Percentiles rank a stretch among this genome's conserved stretches.
Evolutionary conservation across 208 protist species (phyloP).

Genomic region (Trypanosoma mega): DNA sequence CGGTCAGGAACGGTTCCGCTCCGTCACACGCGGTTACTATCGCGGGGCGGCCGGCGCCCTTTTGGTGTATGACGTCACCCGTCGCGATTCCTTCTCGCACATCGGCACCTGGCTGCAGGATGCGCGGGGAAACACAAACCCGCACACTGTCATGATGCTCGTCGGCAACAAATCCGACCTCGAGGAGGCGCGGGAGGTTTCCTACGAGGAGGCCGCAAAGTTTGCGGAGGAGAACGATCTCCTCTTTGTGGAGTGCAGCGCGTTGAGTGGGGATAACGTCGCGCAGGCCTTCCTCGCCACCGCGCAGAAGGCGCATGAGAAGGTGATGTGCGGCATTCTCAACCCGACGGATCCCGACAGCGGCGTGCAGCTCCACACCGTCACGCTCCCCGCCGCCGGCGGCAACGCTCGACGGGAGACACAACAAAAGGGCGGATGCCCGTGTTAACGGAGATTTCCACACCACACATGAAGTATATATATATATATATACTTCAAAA

Average conservation of each 20-base stretch:
- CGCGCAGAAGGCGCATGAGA: slow-evolving; percentile 92
- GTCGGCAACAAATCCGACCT: slow-evolving; percentile 97
- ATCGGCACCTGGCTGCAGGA: slow-evolving; percentile 95
- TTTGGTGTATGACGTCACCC: slow-evolving; percentile 96
- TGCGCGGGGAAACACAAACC: slow-evolving; percentile 87
- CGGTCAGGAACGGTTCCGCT: slow-evolving; percentile 88
- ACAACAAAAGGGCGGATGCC: slow-evolving; percentile 5
- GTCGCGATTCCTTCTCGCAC: slow-evolving; percentile 81
- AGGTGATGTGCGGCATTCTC: slow-evolving; percentile 91
- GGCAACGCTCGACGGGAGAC: slow-evolving; percentile 6
- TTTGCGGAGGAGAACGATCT: slow-evolving; percentile 96
- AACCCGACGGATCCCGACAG: slow-evolving; percentile 78
- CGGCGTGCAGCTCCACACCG: slow-evolving; percentile 75
- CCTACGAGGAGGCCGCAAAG: slow-evolving; percentile 93
- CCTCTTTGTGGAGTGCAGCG: slow-evolving; percentile 94
- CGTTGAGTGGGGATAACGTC: slow-evolving; percentile 92
- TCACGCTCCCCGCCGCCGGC: slow-evolving; percentile 32
- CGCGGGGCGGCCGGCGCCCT: slow-evolving; percentile 94
- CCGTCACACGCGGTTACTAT: slow-evolving; percentile 96
- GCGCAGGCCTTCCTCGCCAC: slow-evolving; percentile 93
- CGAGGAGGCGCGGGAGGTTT: slow-evolving; percentile 94
- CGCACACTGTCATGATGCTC: slow-evolving; percentile 85
- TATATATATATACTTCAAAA: slow-evolving; percentile 7
- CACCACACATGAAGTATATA: too few species aligned
- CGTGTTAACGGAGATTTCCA: too few species aligned